Conservation (phyloP, 148 eudicot genomes). For the Camellia sinensis region DNA sequence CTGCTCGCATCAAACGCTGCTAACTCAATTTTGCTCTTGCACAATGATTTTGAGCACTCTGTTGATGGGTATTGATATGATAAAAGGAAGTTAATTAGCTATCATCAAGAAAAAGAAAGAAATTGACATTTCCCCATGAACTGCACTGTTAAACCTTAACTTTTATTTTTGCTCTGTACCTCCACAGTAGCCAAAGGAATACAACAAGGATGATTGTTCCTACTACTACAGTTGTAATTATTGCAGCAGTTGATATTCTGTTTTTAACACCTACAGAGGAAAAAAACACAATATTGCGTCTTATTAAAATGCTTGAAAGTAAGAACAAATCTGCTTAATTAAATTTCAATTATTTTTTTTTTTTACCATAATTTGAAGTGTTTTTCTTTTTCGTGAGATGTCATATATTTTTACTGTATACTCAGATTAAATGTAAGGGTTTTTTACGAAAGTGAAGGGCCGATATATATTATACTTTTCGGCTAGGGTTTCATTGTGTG, state of each 20-base stretch:
- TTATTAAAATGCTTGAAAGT: too few relatives aligned
- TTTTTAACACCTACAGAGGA: constrained; percentile 2
- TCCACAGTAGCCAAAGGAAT: neutral
- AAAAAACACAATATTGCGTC: too few relatives aligned
- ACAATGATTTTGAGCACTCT: neutral
- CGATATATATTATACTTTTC: too few relatives aligned
- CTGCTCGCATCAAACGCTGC: neutral
- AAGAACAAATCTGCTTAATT: too few relatives aligned
- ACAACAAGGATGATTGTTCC: constrained; percentile 6
- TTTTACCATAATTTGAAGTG: too few relatives aligned
- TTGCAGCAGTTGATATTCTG: constrained; percentile 7
- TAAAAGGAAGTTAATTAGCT: neutral
- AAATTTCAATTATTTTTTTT: too few relatives aligned
- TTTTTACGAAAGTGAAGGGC: too few relatives aligned
- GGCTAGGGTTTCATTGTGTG: too few relatives aligned
- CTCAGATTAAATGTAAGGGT: too few relatives aligned
- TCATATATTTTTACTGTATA: too few relatives aligned
- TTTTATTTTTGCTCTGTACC: constrained; percentile 7
- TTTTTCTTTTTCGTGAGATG: too few relatives aligned
- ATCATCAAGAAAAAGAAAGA: neutral
- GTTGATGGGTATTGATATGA: neutral
- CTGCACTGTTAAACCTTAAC: neutral
- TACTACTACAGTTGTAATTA: neutral
- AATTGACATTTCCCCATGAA: neutral
- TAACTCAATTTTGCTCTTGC: neutral